A percentile compares a stretch with the other conserved stretches of the same genome.
These are phyloP conservation scores for Elsinoe arachidis DNA, from an alignment of 2,329 filamentous ascomycete genomes.

Conservation along the genomic window DNA sequence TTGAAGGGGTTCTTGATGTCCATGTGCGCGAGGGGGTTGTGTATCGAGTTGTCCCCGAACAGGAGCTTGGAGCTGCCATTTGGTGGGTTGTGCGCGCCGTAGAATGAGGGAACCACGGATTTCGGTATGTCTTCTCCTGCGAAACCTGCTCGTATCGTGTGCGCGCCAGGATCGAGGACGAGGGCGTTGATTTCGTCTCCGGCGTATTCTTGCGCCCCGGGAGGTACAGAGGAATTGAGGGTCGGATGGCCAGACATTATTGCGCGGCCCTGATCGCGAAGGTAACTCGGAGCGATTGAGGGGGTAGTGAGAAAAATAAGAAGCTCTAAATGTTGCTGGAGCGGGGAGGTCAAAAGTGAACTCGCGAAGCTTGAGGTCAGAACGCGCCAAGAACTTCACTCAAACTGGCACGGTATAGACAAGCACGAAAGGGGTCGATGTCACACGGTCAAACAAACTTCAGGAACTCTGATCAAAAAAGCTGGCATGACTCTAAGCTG, in stretches of 20 bases:
- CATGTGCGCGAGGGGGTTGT: constrained; percentile 63
- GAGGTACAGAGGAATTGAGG: constrained; percentile 20
- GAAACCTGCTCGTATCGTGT: constrained; percentile 84
- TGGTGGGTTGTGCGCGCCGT: constrained; percentile 52
- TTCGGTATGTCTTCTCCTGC: constrained; percentile 97
- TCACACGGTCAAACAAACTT: background rate
- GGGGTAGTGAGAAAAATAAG: background rate
- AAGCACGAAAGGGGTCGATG: background rate
- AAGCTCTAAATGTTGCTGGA: background rate
- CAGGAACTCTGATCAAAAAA: background rate
- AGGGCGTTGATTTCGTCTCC: constrained; percentile 96
- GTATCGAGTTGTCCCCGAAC: constrained; percentile 86
- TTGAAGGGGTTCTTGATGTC: constrained; percentile 90
- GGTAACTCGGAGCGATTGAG: background rate
- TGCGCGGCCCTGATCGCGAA: background rate
- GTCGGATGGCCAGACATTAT: constrained; percentile 6
- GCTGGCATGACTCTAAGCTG: background rate
- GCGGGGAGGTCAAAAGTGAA: background rate
- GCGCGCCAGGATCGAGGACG: constrained; percentile 90
- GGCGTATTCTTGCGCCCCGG: constrained; percentile 37
- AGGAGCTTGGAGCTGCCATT: constrained; percentile 47
- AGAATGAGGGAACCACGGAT: constrained; percentile 82
- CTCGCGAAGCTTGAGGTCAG: background rate
- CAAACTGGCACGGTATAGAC: background rate
- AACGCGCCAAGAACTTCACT: background rate